These are phyloP conservation scores for Flueggea neowawraea DNA, from an alignment of 441 rosid genomes.

Conservation along the genomic window DNA sequence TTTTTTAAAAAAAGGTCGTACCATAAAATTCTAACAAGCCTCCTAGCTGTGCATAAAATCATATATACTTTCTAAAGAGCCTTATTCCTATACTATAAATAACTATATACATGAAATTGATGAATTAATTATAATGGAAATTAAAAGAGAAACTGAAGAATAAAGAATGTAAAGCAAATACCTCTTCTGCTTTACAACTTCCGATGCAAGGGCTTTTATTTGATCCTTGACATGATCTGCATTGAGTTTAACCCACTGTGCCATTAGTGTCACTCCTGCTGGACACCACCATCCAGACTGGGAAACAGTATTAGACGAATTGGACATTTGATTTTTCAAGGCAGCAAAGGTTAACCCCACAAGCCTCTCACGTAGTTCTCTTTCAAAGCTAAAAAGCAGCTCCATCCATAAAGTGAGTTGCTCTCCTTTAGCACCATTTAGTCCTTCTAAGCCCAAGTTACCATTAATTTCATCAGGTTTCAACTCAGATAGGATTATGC, in stretches of 20 bases:
- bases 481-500: constrained; percentile 52
- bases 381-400: constrained; percentile 64
- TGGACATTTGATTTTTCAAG: constrained; percentile 23
- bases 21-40: too few species aligned
- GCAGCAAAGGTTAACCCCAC: constrained; percentile 62
- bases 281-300: constrained; percentile 52
- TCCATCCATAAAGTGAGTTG: constrained; percentile 48
- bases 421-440: constrained; percentile 25
- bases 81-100: too few species aligned
- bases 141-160: background rate
- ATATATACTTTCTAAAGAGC: too few species aligned
- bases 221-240: constrained; percentile 28
- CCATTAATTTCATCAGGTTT: constrained; percentile 53
- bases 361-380: constrained; percentile 79
- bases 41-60: too few species aligned
- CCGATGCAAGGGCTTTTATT: constrained; percentile 39
- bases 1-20: too few species aligned
- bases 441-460: constrained; percentile 26
- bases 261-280: constrained; percentile 67
- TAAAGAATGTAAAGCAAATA: background rate
- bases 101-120: too few species aligned
- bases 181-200: constrained; percentile 33
- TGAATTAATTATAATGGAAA: background rate
- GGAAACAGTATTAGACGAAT: constrained; percentile 16
- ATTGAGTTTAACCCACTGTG: constrained; percentile 61